Base-by-base conservation (phyloP, 2,329 filamentous ascomycete species). In the Calonectria pteridis region DNA sequence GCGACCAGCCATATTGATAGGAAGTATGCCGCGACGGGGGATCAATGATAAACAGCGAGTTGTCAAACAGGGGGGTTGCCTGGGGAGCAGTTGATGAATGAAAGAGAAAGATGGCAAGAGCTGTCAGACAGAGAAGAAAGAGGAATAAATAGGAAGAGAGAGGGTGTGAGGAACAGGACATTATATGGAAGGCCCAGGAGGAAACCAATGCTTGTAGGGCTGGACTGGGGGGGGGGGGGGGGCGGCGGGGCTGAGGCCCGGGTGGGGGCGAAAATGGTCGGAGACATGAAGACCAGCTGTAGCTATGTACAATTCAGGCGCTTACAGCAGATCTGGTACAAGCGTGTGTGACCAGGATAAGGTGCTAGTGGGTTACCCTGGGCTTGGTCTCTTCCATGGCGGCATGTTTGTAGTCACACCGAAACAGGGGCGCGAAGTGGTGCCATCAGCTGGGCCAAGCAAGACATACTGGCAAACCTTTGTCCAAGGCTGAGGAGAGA, bases 1-100 rank as follows among this genome's bases (percentile, higher is more conserved):
- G 79, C 87, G 87, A 75, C 80, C 84, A 72, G 79, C 83, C 82
- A 84, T 85, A n/a, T 67, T 77, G 67, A 13, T 49, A 23, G 14
- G 6, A 33, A 10, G 14, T 58, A 28, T 20, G 51, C 28, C 20
- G 29, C 23, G 49, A 14, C 20, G 33, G 23, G 29, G 33, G 28
- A n/a, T 13, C 43, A n/a, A 10, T 11, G 23, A n/a, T 23, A 16
- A 31, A 20, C 62, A 26, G 10, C 28, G 40, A 29, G n/a, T 35
- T 18, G 13, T 4, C 31, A 28, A 14, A 28, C 29, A 26, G 13
- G 58, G 13, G 23, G 55, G 13, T 37, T 59, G 53, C 6, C 53
- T 18, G 53, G 53, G 53, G 33, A 28, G n/a, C 3, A 62, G n/a
- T 6, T 37, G 23, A 26, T 43, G 43, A 55, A 31, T 40, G 62